Conservation (phyloP, 345 rosid species). For the Angophora floribunda region DNA sequence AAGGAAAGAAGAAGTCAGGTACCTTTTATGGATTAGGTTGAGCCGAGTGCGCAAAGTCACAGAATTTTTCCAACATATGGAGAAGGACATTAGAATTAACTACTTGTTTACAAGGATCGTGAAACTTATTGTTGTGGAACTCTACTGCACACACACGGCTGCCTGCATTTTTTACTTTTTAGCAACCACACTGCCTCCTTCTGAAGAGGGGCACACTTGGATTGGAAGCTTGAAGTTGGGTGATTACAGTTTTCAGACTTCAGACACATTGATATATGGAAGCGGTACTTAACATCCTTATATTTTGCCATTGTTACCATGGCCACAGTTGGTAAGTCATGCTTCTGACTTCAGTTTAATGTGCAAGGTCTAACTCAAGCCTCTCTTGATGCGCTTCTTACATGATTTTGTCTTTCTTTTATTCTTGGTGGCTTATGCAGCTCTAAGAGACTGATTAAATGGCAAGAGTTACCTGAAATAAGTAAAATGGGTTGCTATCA, state of each 20-base stretch:
- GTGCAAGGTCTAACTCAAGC: background rate
- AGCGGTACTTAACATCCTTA: constrained; percentile 57
- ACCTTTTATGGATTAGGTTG: constrained; percentile 65
- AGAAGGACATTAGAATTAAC: constrained; percentile 74
- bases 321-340: constrained; percentile 77
- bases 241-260: constrained; percentile 44
- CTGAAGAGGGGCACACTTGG: constrained; percentile 83
- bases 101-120: constrained; percentile 71
- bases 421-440: background rate
- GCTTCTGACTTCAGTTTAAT: background rate
- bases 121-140: constrained; percentile 80
- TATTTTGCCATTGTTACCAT: constrained; percentile 84
- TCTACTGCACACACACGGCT: constrained; percentile 86
- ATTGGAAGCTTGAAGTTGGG: constrained; percentile 88
- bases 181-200: constrained; percentile 71
- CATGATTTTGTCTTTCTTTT: background rate
- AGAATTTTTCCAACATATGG: constrained; percentile 57
- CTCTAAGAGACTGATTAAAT: background rate
- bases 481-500: background rate
- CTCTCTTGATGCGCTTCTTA: background rate
- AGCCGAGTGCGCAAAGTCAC: constrained; percentile 46
- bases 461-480: background rate
- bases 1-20: constrained; percentile 60
- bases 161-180: constrained; percentile 90
- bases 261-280: constrained; percentile 74